Percentiles rank a stretch among this genome's conserved stretches.
Conservation (phyloP, 2,329 filamentous ascomycete species). For the Paecilomyces dactylethromorphus region DNA sequence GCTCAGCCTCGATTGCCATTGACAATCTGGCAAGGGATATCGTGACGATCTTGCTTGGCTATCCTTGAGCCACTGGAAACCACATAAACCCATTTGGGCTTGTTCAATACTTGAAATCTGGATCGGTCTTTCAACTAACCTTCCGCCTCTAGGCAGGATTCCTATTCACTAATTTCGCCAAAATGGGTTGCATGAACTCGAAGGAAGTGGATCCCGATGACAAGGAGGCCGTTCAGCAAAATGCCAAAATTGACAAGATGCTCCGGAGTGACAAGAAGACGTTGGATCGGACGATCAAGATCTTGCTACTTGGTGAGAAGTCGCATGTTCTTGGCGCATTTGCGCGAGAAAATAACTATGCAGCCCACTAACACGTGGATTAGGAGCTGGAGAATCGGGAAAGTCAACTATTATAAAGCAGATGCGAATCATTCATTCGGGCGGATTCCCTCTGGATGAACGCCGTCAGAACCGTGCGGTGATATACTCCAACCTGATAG, state of each 20-base stretch:
- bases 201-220: slow-evolving; percentile 33
- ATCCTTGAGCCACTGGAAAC: not conserved
- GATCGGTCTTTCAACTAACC: not conserved
- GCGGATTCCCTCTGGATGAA: slow-evolving; percentile 84
- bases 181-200: slow-evolving; percentile 41
- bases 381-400: slow-evolving; percentile 89
- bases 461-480: slow-evolving; percentile 91
- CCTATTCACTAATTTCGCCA: not conserved
- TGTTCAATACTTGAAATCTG: not conserved
- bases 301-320: slow-evolving; percentile 75
- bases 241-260: slow-evolving; percentile 72
- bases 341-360: not conserved
- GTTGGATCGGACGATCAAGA: slow-evolving; percentile 82
- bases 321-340: not conserved
- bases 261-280: slow-evolving; percentile 84
- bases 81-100: not conserved
- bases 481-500: slow-evolving; percentile 90
- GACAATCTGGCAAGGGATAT: not conserved
- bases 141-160: not conserved
- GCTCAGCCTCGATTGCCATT: not conserved
- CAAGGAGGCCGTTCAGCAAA: slow-evolving; percentile 36
- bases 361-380: slow-evolving; percentile 18
- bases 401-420: slow-evolving; percentile 98
- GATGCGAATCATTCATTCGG: slow-evolving; percentile 95
- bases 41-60: not conserved